A percentile compares a stretch with the other conserved stretches of the same genome.
Evolutionary conservation across 176 grass and related monocot genomes (phyloP).

Genomic region (Puccinellia tenuiflora): DNA sequence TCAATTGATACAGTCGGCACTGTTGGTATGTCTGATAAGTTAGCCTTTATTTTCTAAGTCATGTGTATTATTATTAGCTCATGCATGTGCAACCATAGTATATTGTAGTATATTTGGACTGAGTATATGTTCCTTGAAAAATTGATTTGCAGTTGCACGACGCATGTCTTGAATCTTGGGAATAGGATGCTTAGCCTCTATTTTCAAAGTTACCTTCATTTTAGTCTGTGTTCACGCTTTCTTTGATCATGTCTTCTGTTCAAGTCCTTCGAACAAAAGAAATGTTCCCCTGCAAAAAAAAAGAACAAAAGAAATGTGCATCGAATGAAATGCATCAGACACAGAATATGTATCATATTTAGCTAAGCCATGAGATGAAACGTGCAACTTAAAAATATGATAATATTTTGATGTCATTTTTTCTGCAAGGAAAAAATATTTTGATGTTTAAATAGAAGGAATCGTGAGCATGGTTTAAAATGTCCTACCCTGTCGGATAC

Average conservation of each 20-base stretch:
- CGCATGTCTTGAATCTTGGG: not conserved
- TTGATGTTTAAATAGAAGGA: not conserved
- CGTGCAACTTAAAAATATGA: not conserved
- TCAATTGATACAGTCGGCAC: conserved; percentile 94
- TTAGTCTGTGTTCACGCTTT: not conserved
- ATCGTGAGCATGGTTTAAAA: not conserved
- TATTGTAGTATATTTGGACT: not conserved
- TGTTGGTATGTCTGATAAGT: conserved; percentile 51
- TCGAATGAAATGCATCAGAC: not conserved
- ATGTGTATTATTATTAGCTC: not conserved
- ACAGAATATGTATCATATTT: not conserved
- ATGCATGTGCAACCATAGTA: not conserved
- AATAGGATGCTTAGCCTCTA: not conserved
- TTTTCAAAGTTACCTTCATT: not conserved
- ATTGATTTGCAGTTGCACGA: not conserved
- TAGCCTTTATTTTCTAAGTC: not conserved
- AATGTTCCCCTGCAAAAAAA: too few relatives aligned
- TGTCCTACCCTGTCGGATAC: not conserved
- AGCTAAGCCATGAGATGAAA: not conserved
- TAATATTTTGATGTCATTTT: not conserved
- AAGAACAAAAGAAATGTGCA: not conserved
- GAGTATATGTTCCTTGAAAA: not conserved
- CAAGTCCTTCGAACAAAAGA: not conserved
- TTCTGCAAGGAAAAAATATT: not conserved
- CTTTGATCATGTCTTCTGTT: not conserved